Evolutionary conservation across 805 yeast genomes (phyloP).

Genomic region (Candida rishiriensis): DNA sequence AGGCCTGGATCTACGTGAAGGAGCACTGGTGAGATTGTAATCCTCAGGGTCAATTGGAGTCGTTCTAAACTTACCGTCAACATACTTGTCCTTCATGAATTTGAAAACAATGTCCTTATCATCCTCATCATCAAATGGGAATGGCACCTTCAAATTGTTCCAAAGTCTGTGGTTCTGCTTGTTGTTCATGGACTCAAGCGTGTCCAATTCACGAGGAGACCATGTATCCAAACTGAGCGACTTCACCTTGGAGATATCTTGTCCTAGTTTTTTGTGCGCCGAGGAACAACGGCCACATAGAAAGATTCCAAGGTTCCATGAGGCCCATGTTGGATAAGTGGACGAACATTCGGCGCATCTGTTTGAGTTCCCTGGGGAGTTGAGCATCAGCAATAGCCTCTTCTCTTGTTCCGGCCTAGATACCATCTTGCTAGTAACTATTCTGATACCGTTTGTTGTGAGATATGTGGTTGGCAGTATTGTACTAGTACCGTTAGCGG

Average conservation of each 20-base stretch:
- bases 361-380: conserved; percentile 54
- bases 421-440: neutral
- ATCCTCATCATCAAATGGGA: conserved; percentile 66
- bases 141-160: conserved; percentile 66
- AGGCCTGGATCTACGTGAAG: conserved; percentile 10
- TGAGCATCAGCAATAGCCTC: conserved; percentile 53
- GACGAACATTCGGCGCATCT: conserved; percentile 78
- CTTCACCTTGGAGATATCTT: conserved; percentile 59
- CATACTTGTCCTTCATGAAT: conserved; percentile 64
- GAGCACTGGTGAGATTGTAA: conserved; percentile 26
- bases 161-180: conserved; percentile 53
- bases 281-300: conserved; percentile 85
- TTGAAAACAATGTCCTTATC: conserved; percentile 54
- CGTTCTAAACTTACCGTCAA: conserved; percentile 53
- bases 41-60: conserved; percentile 34
- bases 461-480: no score
- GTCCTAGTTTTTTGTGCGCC: conserved; percentile 63
- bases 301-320: conserved; percentile 56
- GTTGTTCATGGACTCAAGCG: conserved; percentile 49
- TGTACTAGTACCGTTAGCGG: no score
- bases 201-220: conserved; percentile 52
- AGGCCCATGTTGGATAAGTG: conserved; percentile 56
- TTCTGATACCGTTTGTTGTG: no score
- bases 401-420: conserved; percentile 22
- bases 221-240: conserved; percentile 72